These are phyloP conservation scores for Gypsophila paniculata DNA, from an alignment of 179 eudicot species.

Conservation along the genomic window DNA sequence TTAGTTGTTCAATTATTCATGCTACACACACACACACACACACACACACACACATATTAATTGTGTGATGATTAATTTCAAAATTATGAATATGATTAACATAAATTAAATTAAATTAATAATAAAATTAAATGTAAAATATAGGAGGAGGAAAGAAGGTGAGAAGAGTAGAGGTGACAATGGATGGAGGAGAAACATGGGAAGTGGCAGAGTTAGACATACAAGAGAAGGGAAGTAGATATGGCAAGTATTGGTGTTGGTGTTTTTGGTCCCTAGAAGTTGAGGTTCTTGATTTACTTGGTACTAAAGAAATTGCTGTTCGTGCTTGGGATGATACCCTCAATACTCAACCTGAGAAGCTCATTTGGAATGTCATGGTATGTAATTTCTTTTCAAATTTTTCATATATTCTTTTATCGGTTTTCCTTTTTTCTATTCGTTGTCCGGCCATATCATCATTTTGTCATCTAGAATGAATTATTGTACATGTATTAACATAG, in stretches of 20 bases:
- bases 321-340: constrained; percentile 89
- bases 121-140: neutral
- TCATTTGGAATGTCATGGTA: constrained; percentile 97
- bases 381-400: neutral
- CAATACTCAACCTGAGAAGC: constrained; percentile 90
- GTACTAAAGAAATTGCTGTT: constrained; percentile 77
- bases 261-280: constrained; percentile 94
- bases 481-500: too few relatives aligned
- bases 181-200: constrained; percentile 93
- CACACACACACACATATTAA: too few relatives aligned
- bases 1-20: too few relatives aligned
- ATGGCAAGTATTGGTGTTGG: constrained; percentile 95
- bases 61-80: too few relatives aligned
- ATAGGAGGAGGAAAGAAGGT: constrained; percentile 90
- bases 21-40: too few relatives aligned
- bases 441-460: too few relatives aligned
- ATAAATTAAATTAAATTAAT: too few relatives aligned
- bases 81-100: too few relatives aligned
- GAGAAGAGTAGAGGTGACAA: constrained; percentile 79
- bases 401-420: neutral
- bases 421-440: too few relatives aligned
- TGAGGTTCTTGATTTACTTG: constrained; percentile 63
- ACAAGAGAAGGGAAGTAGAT: constrained; percentile 63
- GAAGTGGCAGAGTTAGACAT: constrained; percentile 49
- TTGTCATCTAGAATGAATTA: too few relatives aligned